Conservation (phyloP, 148 eudicot species). For the Vaccinium corymbosum region DNA sequence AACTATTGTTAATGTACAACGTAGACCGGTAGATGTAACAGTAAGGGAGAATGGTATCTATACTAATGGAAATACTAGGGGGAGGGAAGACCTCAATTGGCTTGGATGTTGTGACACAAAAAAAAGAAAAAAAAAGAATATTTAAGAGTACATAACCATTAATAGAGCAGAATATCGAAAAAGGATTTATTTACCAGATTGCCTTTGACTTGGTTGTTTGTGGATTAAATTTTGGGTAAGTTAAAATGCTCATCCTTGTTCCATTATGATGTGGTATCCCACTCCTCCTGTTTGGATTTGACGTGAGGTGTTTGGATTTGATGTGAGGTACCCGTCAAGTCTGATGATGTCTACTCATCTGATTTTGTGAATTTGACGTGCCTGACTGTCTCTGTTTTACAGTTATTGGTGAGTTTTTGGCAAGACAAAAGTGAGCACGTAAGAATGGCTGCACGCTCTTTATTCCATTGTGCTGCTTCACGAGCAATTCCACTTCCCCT, state of each 20-base stretch:
- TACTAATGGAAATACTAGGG: not conserved
- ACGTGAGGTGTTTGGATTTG: not conserved
- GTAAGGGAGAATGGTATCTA: not conserved
- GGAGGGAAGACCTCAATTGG: constrained; percentile 5
- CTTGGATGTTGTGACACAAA: not conserved
- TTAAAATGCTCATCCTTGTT: not conserved
- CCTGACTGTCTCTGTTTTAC: constrained; percentile 23
- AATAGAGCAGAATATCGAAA: no score
- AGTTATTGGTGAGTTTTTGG: constrained; percentile 97
- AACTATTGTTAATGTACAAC: not conserved
- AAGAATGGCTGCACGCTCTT: constrained; percentile 87
- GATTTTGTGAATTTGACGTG: constrained; percentile 7
- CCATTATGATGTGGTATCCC: not conserved
- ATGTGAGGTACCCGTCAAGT: not conserved
- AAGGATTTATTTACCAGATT: not conserved
- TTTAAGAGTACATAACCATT: not conserved
- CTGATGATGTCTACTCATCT: not conserved
- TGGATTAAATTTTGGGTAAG: not conserved
- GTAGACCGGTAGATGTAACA: not conserved
- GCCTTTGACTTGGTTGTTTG: not conserved
- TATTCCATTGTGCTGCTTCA: constrained; percentile 98
- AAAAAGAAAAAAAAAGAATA: not conserved
- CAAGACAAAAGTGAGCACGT: constrained; percentile 93
- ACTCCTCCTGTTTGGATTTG: not conserved
- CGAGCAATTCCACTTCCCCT: constrained; percentile 83